These are phyloP conservation scores for Rhodofomes roseus DNA, from an alignment of 1,284 basidiomycete species.

Conservation along the genomic window DNA sequence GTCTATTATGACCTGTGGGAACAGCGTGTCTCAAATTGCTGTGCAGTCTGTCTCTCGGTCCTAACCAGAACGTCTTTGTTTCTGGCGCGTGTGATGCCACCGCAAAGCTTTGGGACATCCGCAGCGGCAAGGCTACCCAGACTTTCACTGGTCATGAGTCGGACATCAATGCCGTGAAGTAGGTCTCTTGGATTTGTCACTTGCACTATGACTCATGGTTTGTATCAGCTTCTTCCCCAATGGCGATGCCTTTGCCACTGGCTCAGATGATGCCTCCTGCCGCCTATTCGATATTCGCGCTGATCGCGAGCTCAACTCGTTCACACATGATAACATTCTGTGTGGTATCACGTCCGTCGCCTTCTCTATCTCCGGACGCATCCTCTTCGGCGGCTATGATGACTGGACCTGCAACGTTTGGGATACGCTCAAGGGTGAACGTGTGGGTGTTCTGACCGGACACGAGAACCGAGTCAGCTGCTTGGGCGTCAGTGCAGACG, in stretches of 20 bases:
- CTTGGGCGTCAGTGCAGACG: constrained; percentile 92
- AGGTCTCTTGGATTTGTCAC: constrained; percentile 34
- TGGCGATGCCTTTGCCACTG: constrained; percentile 97
- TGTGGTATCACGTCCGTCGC: constrained; percentile 99
- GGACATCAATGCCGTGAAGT: constrained; percentile 99
- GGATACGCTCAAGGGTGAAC: constrained; percentile 98
- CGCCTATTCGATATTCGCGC: constrained; percentile 97
- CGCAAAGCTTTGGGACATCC: constrained; percentile 98
- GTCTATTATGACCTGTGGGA: constrained; percentile 12
- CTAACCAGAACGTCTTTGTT: constrained; percentile 94
- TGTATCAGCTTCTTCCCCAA: constrained; percentile 92
- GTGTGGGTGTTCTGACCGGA: constrained; percentile 93
- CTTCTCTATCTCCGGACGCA: constrained; percentile 95
- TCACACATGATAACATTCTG: constrained; percentile 97
- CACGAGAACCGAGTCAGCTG: constrained; percentile 98
- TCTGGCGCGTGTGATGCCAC: constrained; percentile 98
- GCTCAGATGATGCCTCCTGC: constrained; percentile 98
- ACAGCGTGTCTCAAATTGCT: constrained; percentile 5
- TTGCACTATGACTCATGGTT: constrained; percentile 6
- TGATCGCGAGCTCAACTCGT: constrained; percentile 93
- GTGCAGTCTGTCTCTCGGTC: constrained; percentile 86
- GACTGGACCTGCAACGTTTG: constrained; percentile 99
- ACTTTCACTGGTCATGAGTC: constrained; percentile 99
- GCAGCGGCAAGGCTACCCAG: constrained; percentile 94
- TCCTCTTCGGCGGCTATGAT: constrained; percentile 98